phyloP scores from a whole-genome alignment of 805 yeast species.

The Candida khao-thaluensis region DNA sequence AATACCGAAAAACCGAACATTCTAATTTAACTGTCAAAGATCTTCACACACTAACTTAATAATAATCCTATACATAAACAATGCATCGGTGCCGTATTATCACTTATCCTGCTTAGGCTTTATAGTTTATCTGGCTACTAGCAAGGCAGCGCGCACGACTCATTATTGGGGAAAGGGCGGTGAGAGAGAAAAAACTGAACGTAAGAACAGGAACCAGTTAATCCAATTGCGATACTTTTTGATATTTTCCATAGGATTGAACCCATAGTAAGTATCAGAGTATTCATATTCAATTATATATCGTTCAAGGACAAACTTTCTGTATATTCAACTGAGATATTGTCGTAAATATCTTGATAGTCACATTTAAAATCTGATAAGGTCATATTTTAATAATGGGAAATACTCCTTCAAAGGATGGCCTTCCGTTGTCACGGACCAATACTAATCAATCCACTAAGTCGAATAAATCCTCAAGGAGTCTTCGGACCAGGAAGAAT shows the following conservation, averaged over 20 bases:
- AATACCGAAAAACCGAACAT: no score
- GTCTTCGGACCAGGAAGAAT: conserved; percentile 10
- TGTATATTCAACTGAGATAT: neutral
- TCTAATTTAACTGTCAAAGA: no score
- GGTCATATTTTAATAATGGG: conserved; percentile 41
- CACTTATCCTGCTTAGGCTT: no score
- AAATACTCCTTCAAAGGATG: conserved; percentile 49
- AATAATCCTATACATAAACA: no score
- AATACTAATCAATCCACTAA: conserved; percentile 54
- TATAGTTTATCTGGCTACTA: neutral
- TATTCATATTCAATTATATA: no score
- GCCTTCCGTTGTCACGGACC: conserved; percentile 50
- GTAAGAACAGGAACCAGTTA: conserved; percentile 2
- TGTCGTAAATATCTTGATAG: no score
- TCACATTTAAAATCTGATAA: conserved; percentile 1
- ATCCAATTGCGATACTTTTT: neutral
- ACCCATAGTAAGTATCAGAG: no score
- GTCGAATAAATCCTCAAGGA: conserved; percentile 17
- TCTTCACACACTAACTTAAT: no score
- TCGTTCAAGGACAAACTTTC: no score
- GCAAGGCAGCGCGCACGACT: conserved; percentile 8
- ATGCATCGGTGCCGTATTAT: neutral
- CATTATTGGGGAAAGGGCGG: conserved; percentile 9
- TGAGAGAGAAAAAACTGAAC: conserved; percentile 8
- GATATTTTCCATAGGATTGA: neutral